Evolutionary conservation across 768 basidiomycete species (phyloP), one percentile per base, ranked within the genome.

Genomic region (Psilocybe cyanescens): DNA sequence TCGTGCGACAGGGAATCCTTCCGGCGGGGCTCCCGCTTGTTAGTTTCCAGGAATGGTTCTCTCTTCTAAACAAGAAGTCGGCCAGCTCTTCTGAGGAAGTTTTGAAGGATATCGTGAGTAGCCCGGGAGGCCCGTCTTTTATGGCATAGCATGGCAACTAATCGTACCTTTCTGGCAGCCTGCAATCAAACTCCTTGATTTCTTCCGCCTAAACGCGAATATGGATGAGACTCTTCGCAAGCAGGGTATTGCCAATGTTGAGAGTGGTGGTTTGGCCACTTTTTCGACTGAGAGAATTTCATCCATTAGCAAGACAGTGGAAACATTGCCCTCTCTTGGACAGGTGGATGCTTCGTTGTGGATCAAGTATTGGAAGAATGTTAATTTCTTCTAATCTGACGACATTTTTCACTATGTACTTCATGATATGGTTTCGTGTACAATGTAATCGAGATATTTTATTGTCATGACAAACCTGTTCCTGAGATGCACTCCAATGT

Each of bases 351-450:
- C 59, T 11, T 53, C 37, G 2, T 57, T 57, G n/a, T 82, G 78
- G 77, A 68, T 81, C 2, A 69, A 68, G 8, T 81, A 81, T 57
- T 80, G 79, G 79, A 71, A 53, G 60, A 41, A 67, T 31, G 24
- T 29, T 28, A 45, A 16, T 19, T 55, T 62, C 41, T 48, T 62
- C 37, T 46, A 41, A 49, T 4, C 3, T 16, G 9, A 28, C 16
- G 44, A 35, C 9, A 14, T 30, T 17, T 19, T 16, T 29, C 7
- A 19, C 33, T 8, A 24, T 24, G 24, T 24, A 24, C 24, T 24
- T 24, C 24, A 24, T 24, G 24, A 24, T 24, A 24, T 24, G 24
- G 24, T 24, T 24, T 24, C 24, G 24, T 24, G 24, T 24, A 24
- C 24, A 24, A 24, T 2, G 24, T 24, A 24, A 24, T 24, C 24